phyloP scores from a whole-genome alignment of 139 green algal genomes.

The Eudorina sp. region DNA sequence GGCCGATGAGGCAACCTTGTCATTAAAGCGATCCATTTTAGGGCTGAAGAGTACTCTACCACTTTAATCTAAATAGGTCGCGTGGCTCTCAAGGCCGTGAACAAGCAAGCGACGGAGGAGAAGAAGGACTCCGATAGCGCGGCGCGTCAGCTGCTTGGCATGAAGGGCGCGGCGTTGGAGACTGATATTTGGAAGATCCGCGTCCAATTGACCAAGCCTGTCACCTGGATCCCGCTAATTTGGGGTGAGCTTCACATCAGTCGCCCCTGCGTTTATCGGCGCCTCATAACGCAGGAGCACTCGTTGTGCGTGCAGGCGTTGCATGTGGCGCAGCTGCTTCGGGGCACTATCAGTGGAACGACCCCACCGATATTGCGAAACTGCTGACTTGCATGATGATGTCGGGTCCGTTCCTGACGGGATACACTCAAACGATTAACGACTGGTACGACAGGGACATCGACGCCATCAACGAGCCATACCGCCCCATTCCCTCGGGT shows the following conservation, averaged over 20 bases:
- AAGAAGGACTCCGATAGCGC: slow-evolving; percentile 62
- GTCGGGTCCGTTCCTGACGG: slow-evolving; percentile 95
- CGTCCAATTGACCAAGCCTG: slow-evolving; percentile 98
- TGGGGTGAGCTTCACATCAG: slow-evolving; percentile 81
- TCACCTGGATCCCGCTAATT: slow-evolving; percentile 99
- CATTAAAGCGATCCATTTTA: too few relatives aligned
- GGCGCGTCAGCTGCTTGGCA: slow-evolving; percentile 89
- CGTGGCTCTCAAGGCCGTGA: slow-evolving; percentile 29
- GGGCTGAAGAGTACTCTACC: too few relatives aligned
- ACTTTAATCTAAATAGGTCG: slow-evolving; percentile 32
- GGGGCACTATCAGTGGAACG: slow-evolving; percentile 94
- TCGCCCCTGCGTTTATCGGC: not conserved
- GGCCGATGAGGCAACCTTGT: too few relatives aligned
- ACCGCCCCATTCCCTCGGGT: slow-evolving; percentile 98
- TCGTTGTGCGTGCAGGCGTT: slow-evolving; percentile 76
- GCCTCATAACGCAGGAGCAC: not conserved
- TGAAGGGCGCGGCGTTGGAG: slow-evolving; percentile 86
- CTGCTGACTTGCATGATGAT: slow-evolving; percentile 94
- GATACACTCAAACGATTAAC: slow-evolving; percentile 99
- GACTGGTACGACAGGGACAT: slow-evolving; percentile 99
- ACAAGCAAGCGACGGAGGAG: slow-evolving; percentile 56
- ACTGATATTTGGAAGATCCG: slow-evolving; percentile 97
- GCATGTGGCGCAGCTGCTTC: slow-evolving; percentile 95
- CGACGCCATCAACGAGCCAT: slow-evolving; percentile 99
- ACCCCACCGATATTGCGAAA: slow-evolving; percentile 78